A percentile compares a stretch with the other conserved stretches of the same genome.
These are phyloP conservation scores for Halenospora varia DNA, from an alignment of 495 filamentous ascomycete genomes.

Conservation along the genomic window DNA sequence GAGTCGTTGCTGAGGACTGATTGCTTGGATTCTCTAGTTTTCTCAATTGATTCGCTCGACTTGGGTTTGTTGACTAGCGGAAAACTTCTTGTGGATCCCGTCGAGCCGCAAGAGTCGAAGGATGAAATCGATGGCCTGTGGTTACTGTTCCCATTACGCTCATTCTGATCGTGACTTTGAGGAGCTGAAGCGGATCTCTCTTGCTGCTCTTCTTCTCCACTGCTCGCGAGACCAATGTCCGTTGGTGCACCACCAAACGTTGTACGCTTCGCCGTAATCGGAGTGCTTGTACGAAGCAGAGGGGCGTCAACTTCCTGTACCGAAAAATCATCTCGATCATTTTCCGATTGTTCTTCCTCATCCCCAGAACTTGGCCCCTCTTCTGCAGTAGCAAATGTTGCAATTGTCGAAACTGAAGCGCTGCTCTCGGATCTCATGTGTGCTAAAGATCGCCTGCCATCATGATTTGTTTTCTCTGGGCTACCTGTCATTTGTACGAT, in stretches of 20 bases:
- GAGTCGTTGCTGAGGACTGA: slow-evolving; percentile 34
- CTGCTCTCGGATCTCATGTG: slow-evolving; percentile 56
- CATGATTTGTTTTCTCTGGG: background rate
- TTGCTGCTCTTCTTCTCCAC: slow-evolving; percentile 13
- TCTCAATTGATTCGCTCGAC: slow-evolving; percentile 28
- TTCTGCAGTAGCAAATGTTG: slow-evolving; percentile 78
- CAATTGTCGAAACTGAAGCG: slow-evolving; percentile 69
- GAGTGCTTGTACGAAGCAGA: slow-evolving; percentile 41
- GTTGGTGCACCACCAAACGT: slow-evolving; percentile 18
- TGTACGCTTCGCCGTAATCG: slow-evolving; percentile 22
- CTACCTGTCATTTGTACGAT: background rate
- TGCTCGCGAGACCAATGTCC: slow-evolving; percentile 18
- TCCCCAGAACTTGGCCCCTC: slow-evolving; percentile 49
- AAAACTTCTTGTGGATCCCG: slow-evolving; percentile 47
- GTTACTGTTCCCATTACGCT: slow-evolving; percentile 8
- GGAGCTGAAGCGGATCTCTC: slow-evolving; percentile 8
- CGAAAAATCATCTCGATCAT: slow-evolving; percentile 26
- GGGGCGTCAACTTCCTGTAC: slow-evolving; percentile 24
- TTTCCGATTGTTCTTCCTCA: slow-evolving; percentile 31
- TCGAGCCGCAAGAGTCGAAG: slow-evolving; percentile 30
- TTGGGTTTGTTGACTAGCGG: slow-evolving; percentile 47
- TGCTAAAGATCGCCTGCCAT: slow-evolving; percentile 14
- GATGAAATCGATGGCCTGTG: slow-evolving; percentile 47
- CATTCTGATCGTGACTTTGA: slow-evolving; percentile 8
- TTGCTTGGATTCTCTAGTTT: slow-evolving; percentile 30